Evolutionary conservation across 108 stramenopile genomes (phyloP).

Genomic region (Fistulifera pelliculosa): DNA sequence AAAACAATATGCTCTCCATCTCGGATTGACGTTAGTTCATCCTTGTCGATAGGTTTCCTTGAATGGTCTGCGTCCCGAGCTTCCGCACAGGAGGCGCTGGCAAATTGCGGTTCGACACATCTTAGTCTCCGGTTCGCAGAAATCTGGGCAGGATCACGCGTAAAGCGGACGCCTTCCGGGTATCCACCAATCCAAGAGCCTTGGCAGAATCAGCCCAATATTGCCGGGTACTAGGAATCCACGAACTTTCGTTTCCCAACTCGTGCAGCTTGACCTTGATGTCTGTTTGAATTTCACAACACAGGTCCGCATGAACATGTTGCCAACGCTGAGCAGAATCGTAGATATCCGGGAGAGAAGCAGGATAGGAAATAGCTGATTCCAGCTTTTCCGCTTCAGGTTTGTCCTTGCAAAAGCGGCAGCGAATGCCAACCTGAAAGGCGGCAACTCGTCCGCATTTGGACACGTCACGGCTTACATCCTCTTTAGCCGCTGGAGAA

Average conservation of each 20-base stretch:
- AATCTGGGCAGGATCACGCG: slow-evolving; percentile 7
- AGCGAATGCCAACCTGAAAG: slow-evolving; percentile 57
- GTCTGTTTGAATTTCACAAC: slow-evolving; percentile 19
- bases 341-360: slow-evolving; percentile 34
- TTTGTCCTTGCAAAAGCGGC: slow-evolving; percentile 36
- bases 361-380: slow-evolving; percentile 36
- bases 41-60: slow-evolving; percentile 1
- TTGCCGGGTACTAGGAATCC: slow-evolving; percentile 39
- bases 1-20: slow-evolving; percentile 32
- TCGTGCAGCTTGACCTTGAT: slow-evolving; percentile 10
- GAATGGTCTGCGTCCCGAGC: not conserved
- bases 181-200: slow-evolving; percentile 43
- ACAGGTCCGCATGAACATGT: slow-evolving; percentile 23
- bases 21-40: not conserved
- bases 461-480: slow-evolving; percentile 11
- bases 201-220: slow-evolving; percentile 54
- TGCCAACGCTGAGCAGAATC: slow-evolving; percentile 53
- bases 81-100: not conserved
- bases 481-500: slow-evolving; percentile 12
- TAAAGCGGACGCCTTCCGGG: slow-evolving; percentile 45
- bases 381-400: slow-evolving; percentile 16
- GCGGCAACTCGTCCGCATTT: slow-evolving; percentile 34
- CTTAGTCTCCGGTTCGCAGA: not conserved
- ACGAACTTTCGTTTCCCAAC: slow-evolving; percentile 11
- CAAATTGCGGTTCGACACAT: not conserved